Conservation (phyloP, 75 land plant genomes). For the Sequoia sempervirens region DNA sequence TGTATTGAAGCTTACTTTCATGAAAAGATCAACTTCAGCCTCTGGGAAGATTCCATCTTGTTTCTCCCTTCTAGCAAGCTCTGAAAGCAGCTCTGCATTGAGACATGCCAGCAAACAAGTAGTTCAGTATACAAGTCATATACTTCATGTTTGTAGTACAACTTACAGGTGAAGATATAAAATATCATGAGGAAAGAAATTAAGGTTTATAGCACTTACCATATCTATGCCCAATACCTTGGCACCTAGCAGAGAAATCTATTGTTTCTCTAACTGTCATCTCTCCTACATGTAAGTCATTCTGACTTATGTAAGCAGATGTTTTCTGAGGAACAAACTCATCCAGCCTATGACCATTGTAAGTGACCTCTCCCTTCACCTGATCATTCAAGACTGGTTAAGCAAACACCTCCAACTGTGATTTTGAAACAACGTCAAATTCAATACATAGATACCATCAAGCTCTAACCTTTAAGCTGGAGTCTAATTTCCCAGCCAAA, state of each 20-base stretch:
- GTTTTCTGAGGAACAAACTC: constrained; percentile 85
- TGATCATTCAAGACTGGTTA: constrained; percentile 11
- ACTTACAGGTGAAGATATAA: background rate
- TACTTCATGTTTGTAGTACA: background rate
- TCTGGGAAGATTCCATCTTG: constrained; percentile 81
- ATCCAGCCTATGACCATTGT: constrained; percentile 61
- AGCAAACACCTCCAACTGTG: background rate
- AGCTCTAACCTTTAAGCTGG: constrained; percentile 44
- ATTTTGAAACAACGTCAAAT: background rate
- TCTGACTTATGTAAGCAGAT: constrained; percentile 83
- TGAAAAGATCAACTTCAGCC: constrained; percentile 83
- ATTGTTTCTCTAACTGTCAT: constrained; percentile 91
- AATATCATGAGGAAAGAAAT: background rate
- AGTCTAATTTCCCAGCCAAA: constrained; percentile 73
- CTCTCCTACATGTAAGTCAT: constrained; percentile 79
- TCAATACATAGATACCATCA: background rate
- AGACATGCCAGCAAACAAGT: background rate
- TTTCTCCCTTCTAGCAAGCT: constrained; percentile 83
- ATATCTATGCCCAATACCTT: constrained; percentile 73
- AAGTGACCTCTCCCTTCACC: constrained; percentile 64
- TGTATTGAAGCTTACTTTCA: constrained; percentile 57
- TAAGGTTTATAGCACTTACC: constrained; percentile 23
- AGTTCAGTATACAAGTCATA: background rate
- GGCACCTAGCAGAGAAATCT: constrained; percentile 85
- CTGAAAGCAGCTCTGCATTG: constrained; percentile 57